Evolutionary conservation across 78 protist species (phyloP).

Genomic region (Dictyostelium purpureum): DNA sequence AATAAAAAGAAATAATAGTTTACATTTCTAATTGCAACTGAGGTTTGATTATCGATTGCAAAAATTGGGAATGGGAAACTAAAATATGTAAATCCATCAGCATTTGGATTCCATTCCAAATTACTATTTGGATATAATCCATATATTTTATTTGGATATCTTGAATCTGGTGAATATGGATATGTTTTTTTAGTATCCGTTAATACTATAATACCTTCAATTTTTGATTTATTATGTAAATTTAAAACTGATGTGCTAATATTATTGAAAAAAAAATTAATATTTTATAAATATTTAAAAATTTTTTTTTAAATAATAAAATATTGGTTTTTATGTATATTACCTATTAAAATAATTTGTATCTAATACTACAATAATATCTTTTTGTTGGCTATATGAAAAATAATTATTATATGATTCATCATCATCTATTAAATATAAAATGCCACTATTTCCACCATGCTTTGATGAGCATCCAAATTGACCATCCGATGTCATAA

Average conservation of each 20-base stretch:
- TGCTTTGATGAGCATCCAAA: constrained; percentile 42
- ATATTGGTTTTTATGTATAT: background rate
- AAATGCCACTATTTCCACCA: constrained; percentile 38
- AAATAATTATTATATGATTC: background rate
- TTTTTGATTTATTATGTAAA: background rate
- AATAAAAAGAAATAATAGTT: background rate
- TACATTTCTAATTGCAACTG: background rate
- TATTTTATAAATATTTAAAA: background rate
- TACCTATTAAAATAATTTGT: constrained; percentile 60
- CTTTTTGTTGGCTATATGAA: background rate
- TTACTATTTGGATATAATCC: constrained; percentile 47
- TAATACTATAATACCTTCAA: constrained; percentile 21
- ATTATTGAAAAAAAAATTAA: background rate
- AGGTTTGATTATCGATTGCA: background rate
- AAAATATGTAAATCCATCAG: constrained; percentile 4
- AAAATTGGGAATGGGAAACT: constrained; percentile 8
- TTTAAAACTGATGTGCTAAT: constrained; percentile 8
- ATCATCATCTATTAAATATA: constrained; percentile 37
- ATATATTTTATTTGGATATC: constrained; percentile 25
- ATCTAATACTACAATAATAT: constrained; percentile 8
- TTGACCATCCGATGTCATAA: constrained; percentile 14
- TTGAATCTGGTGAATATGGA: constrained; percentile 42
- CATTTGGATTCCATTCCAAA: constrained; percentile 19
- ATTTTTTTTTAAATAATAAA: background rate
- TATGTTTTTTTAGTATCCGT: constrained; percentile 16